Conservation (phyloP, 2,329 filamentous ascomycete species). For the Leptosphaerulina australis region DNA sequence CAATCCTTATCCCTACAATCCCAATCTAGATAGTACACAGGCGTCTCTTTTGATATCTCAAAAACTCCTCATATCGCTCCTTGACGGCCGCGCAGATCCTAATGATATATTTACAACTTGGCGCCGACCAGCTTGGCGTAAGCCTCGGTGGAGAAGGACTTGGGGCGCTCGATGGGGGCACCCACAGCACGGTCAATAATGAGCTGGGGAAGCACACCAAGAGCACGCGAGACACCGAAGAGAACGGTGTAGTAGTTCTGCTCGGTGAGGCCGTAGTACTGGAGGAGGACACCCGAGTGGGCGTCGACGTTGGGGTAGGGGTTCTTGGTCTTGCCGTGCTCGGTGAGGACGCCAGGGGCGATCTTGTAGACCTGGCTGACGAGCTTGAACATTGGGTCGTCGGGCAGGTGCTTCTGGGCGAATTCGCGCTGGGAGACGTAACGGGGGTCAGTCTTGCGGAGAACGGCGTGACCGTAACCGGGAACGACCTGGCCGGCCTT, state of each 20-base stretch:
- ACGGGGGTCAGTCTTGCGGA: slow-evolving; percentile 99
- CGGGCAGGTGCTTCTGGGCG: slow-evolving; percentile 87
- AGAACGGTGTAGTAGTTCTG: slow-evolving; percentile 99
- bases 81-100: slow-evolving; percentile 11
- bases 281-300: slow-evolving; percentile 97
- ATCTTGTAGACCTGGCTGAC: slow-evolving; percentile 99
- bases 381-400: slow-evolving; percentile 99
- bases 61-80: slow-evolving; percentile 27
- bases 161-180: slow-evolving; percentile 96
- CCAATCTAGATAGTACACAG: slow-evolving; percentile 46
- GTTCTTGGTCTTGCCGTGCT: slow-evolving; percentile 99
- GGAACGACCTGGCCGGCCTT: slow-evolving; percentile 95
- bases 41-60: slow-evolving; percentile 33
- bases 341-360: slow-evolving; percentile 92
- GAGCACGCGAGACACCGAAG: slow-evolving; percentile 96
- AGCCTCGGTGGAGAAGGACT: slow-evolving; percentile 97
- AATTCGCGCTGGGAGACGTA: slow-evolving; percentile 99
- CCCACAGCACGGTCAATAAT: slow-evolving; percentile 99
- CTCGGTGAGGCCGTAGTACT: slow-evolving; percentile 99
- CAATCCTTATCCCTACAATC: slow-evolving; percentile 42
- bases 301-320: slow-evolving; percentile 98
- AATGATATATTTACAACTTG: slow-evolving; percentile 71
- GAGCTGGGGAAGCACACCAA: slow-evolving; percentile 98
- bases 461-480: slow-evolving; percentile 97
- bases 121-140: slow-evolving; percentile 92